Base-by-base conservation (phyloP, 306 rosid species). In the Argentina anserina region DNA sequence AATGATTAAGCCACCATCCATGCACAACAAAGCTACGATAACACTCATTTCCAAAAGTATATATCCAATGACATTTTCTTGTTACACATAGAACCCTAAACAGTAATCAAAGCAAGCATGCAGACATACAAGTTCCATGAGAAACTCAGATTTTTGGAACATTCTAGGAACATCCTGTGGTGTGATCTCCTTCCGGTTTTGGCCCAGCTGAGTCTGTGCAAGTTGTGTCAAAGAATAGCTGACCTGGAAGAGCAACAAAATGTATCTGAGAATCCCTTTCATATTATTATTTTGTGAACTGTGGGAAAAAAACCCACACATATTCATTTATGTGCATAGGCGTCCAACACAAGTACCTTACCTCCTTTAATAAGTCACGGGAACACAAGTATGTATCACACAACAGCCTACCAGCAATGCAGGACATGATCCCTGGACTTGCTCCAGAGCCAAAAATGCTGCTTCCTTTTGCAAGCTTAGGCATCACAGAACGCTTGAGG, bases 361-460 rank as follows among this genome's bases (percentile, higher is more conserved):
- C 99, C 99, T 94, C 99, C 84, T 87, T 91, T 73, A 94, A 79
- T 72, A 94, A 85, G 70, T 94, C 99, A 75, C 99, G 96, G 73
- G 99, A 82, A 85, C 89, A 85, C 82, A 88, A 82, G 78, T 81
- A 88, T 9, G 97, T 91, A 82, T 94, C 99, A 88, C 99, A 94
- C 79, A 94, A 86, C 69, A 94, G 93, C 65, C 96, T 87, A 34
- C 99, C 97, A 76, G 99, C 90, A 74, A 91, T 82, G 84, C 99
- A 94, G 76, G 96, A 85, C 95, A 94, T 79, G 72, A 94, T 84
- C 72, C 90, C 97, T 50, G 86, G 96, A 86, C 88, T 90, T 74
- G 95, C 99, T 79, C 99, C 99, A 73, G 88, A 90, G 40, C 95
- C 96, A 81, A 87, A 91, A 76, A 73, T 76, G 75, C 81, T 81